Percentiles rank a stretch among this genome's conserved stretches.
Conservation (phyloP, 139 green algal species). For the Chlamydomonas asymmetrica region DNA sequence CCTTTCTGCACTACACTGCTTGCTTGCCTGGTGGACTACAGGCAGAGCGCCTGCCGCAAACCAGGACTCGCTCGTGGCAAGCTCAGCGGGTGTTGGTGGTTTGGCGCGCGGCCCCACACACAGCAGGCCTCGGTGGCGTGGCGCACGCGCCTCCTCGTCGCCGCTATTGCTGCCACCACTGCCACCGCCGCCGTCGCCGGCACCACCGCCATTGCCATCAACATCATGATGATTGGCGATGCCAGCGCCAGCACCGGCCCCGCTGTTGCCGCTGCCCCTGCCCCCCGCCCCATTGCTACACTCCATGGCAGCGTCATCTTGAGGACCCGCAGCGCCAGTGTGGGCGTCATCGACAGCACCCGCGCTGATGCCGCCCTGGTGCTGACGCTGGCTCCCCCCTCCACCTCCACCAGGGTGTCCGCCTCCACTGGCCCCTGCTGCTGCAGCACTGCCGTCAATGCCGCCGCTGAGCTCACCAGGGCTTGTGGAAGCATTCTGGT, state of each 20-base stretch:
- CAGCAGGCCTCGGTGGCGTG: slow-evolving; percentile 8
- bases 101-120: not conserved
- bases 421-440: slow-evolving; percentile 12
- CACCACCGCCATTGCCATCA: not conserved
- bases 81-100: slow-evolving; percentile 38
- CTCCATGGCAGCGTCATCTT: not conserved
- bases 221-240: not conserved
- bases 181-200: not conserved
- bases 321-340: too few relatives aligned
- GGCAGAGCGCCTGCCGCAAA: slow-evolving; percentile 30
- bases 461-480: too few relatives aligned
- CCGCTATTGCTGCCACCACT: not conserved
- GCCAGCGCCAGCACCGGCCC: not conserved
- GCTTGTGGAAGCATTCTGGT: too few relatives aligned
- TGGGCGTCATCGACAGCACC: too few relatives aligned
- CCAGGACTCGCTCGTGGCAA: slow-evolving; percentile 25
- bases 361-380: slow-evolving; percentile 11
- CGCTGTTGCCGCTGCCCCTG: not conserved
- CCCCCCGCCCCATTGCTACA: not conserved
- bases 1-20: too few relatives aligned
- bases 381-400: too few relatives aligned
- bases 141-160: not conserved
- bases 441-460: too few relatives aligned
- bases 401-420: too few relatives aligned
- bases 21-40: slow-evolving; percentile 41